Percentiles rank a stretch among this genome's conserved stretches.
Conservation (phyloP, 108 stramenopile genomes). For the Fragilaria radians region DNA sequence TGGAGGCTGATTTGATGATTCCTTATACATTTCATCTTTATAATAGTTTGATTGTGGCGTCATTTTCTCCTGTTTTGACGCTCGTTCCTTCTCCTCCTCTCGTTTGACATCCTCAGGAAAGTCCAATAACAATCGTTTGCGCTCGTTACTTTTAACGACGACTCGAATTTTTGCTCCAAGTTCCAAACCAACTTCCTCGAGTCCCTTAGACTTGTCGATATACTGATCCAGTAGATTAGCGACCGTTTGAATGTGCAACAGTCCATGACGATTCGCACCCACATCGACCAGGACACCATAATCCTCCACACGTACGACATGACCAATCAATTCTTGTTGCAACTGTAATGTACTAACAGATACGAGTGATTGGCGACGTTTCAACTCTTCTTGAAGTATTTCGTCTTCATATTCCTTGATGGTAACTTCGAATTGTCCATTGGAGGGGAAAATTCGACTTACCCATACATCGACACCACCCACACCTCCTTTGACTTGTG, state of each 20-base stretch:
- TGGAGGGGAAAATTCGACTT: constrained; percentile 38
- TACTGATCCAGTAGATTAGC: constrained; percentile 38
- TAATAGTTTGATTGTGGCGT: constrained; percentile 4
- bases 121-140: constrained; percentile 52
- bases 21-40: constrained; percentile 1
- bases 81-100: constrained; percentile 16
- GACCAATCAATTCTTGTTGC: constrained; percentile 40
- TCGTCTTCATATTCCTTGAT: constrained; percentile 31
- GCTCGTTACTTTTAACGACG: constrained; percentile 36
- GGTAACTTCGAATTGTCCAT: constrained; percentile 58
- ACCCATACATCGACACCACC: constrained; percentile 50
- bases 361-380: too few species aligned
- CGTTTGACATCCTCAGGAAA: constrained; percentile 45
- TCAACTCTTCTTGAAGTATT: constrained; percentile 7
- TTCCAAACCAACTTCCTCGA: constrained; percentile 50
- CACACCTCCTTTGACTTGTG: too few species aligned
- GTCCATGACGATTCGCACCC: constrained; percentile 67
- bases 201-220: constrained; percentile 55
- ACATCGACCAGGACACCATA: constrained; percentile 73
- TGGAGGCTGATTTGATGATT: background rate
- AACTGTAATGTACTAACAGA: constrained; percentile 36
- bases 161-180: constrained; percentile 41
- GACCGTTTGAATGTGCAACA: constrained; percentile 65
- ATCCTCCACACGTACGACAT: constrained; percentile 38
- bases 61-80: constrained; percentile 1